phyloP scores from a whole-genome alignment of 2,329 filamentous ascomycete genomes.

The Hypomyces perniciosus region DNA sequence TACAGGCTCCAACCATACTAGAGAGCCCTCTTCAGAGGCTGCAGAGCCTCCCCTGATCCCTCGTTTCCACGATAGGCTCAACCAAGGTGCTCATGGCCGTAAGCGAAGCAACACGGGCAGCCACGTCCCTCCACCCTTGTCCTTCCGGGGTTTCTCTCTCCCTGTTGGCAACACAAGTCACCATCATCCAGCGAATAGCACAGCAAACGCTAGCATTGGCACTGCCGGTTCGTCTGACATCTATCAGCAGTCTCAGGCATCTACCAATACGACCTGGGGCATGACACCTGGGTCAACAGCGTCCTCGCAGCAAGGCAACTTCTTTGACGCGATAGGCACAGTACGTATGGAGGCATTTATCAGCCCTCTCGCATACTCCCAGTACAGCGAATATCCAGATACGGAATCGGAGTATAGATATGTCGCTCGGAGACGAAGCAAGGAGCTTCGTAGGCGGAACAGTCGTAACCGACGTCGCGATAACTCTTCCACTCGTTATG shows the following conservation, averaged over 20 bases:
- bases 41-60: slow-evolving; percentile 69
- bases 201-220: slow-evolving; percentile 49
- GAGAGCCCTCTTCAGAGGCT: slow-evolving; percentile 50
- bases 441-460: slow-evolving; percentile 45
- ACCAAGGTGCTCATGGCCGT: slow-evolving; percentile 57
- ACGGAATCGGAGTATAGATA: slow-evolving; percentile 46
- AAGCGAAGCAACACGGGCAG: slow-evolving; percentile 88
- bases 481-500: slow-evolving; percentile 30
- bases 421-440: slow-evolving; percentile 46
- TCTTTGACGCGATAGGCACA: slow-evolving; percentile 85
- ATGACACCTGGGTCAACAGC: slow-evolving; percentile 46
- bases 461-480: slow-evolving; percentile 51
- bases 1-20: slow-evolving; percentile 31
- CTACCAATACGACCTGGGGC: slow-evolving; percentile 39
- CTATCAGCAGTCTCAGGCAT: slow-evolving; percentile 45
- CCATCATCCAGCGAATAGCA: slow-evolving; percentile 50
- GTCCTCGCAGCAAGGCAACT: slow-evolving; percentile 51
- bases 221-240: slow-evolving; percentile 57
- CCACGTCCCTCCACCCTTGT: slow-evolving; percentile 60
- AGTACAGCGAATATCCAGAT: slow-evolving; percentile 41
- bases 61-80: slow-evolving; percentile 56
- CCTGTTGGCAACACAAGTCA: slow-evolving; percentile 37
- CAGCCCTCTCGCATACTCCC: slow-evolving; percentile 49
- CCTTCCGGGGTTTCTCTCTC: slow-evolving; percentile 73
- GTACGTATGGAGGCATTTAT: slow-evolving; percentile 98